A percentile compares a stretch with the other conserved stretches of the same genome.
These are phyloP conservation scores for Pichia scutulata DNA, from an alignment of 805 yeast genomes.

Conservation along the genomic window DNA sequence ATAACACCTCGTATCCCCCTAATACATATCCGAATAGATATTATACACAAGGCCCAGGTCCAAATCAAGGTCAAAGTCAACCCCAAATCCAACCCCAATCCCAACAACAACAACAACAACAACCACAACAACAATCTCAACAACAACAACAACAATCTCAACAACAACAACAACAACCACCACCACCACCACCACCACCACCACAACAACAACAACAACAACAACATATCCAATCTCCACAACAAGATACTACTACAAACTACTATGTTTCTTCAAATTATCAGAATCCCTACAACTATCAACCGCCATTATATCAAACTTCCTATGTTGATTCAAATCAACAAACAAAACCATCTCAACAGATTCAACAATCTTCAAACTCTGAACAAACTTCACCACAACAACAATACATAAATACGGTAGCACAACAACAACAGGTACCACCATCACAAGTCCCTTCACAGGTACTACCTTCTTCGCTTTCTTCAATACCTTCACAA, in stretches of 20 bases:
- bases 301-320: neutral
- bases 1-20: neutral
- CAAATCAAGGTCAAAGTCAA: neutral
- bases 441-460: conserved; percentile 8
- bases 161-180: conserved; percentile 10
- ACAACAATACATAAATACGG: conserved; percentile 7
- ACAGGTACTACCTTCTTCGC: too few relatives aligned
- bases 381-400: neutral
- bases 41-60: neutral
- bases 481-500: neutral
- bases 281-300: neutral
- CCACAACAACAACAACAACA: neutral
- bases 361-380: neutral
- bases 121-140: neutral
- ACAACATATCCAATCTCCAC: conserved; percentile 9
- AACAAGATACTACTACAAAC: neutral
- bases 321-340: conserved; percentile 11
- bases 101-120: neutral
- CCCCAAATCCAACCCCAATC: neutral
- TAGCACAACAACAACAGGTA: conserved; percentile 3
- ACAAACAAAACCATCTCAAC: neutral
- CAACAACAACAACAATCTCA: neutral
- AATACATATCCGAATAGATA: neutral
- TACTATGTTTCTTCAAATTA: conserved; percentile 1
- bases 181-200: neutral